Base-by-base conservation (phyloP, 2,329 filamentous ascomycete genomes). In the Aureobasidium leucospermi region DNA sequence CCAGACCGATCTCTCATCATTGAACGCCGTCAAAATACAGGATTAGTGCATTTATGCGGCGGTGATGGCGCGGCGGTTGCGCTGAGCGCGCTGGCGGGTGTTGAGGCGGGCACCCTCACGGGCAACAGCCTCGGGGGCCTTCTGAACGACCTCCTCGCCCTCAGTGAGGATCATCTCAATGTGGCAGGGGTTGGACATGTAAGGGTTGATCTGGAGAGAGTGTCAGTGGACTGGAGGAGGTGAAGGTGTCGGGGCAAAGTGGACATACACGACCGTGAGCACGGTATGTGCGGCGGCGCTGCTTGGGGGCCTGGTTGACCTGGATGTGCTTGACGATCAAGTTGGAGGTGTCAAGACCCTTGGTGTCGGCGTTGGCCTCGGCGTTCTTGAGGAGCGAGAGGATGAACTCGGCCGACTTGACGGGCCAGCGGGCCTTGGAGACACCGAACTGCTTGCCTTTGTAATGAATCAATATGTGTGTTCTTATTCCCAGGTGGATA, bases 131-230 rank as follows among this genome's bases (percentile, higher is more conserved):
- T 84, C 77, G 70, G 86, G 83, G 65, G 86, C 86, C 88, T 99
- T 99, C 82, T 92, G 85, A 72, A 99, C 90, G 71, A 88, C 85
- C 85, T 99, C 95, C 75, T 95, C 89, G 73, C 84, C 91, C 86
- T 99, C 95, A 75, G 93, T 96, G 72, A 99, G 86, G 86, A 99
- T 99, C 74, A 99, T 84, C 85, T 99, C 95, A 79, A 99, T 96
- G 88, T 99, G 94, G 89, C 93, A 99, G 71, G 94, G 94, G 87
- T 96, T 96, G 71, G 92, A 96, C 95, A 99, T 97, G 87, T 97
- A 99, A 66, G 94, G 94, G 88, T 99, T 99, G 84, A 99, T 99
- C 92, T 96, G 58, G 5, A 16, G 5, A 16, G 13, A 8, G 1
- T 47, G 38, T 57, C 19, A 23, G 51, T 51, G 4, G 52, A 47